Evolutionary conservation across 2,329 filamentous ascomycete species (phyloP).

Genomic region (Anisogramma anomala): DNA sequence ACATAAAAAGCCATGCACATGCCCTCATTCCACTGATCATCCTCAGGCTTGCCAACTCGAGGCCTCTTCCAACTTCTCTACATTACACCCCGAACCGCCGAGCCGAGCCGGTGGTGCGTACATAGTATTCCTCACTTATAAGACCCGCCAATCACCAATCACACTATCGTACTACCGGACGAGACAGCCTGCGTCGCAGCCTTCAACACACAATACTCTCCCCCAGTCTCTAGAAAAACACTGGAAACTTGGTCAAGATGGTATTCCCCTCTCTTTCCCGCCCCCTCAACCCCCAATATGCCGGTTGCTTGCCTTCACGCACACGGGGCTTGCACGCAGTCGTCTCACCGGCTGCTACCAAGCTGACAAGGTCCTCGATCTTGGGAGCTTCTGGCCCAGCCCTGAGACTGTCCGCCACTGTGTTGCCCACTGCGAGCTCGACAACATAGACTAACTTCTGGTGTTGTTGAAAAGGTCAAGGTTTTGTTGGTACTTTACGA

Average conservation of each 20-base stretch:
- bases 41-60: too few relatives aligned
- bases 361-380: conserved; percentile 7
- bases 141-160: conserved; percentile 1
- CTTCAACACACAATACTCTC: not conserved
- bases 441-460: conserved; percentile 30
- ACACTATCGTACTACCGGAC: too few relatives aligned
- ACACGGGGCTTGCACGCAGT: conserved; percentile 15
- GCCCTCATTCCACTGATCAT: too few relatives aligned
- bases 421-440: not conserved
- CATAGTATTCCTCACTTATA: conserved; percentile 1
- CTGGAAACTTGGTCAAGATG: conserved; percentile 15
- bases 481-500: conserved; percentile 92
- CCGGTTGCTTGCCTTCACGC: conserved; percentile 15
- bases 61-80: too few relatives aligned
- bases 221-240: not conserved
- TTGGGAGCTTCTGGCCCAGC: conserved; percentile 6
- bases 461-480: conserved; percentile 61
- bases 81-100: too few relatives aligned
- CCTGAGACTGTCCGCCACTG: conserved; percentile 12
- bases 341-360: conserved; percentile 11
- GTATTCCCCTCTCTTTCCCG: conserved; percentile 16
- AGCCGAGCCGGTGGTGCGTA: not conserved
- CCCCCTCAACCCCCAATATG: conserved; percentile 15
- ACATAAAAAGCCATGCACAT: too few relatives aligned
- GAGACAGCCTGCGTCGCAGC: not conserved